These are phyloP conservation scores for Vigna hirtella DNA, from an alignment of 306 rosid species.

Conservation along the genomic window DNA sequence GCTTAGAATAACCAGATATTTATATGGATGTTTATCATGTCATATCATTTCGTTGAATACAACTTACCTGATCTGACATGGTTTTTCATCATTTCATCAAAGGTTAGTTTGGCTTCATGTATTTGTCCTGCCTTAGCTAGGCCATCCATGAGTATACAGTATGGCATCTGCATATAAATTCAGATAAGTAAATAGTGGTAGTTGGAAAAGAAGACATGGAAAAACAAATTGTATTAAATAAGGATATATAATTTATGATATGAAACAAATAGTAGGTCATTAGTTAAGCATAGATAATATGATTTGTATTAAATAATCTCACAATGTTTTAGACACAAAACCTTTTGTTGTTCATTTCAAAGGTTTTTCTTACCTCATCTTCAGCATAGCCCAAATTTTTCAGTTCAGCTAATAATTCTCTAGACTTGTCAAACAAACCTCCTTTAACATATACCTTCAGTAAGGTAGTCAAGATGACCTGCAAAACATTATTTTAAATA, in stretches of 20 bases:
- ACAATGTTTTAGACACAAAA: constrained; percentile 28
- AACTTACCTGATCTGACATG: constrained; percentile 68
- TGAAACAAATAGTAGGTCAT: constrained; percentile 30
- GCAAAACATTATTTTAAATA: constrained; percentile 44
- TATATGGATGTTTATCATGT: constrained; percentile 3
- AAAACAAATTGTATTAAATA: background rate
- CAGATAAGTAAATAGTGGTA: constrained; percentile 9
- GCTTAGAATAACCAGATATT: constrained; percentile 19
- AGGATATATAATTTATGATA: constrained; percentile 22
- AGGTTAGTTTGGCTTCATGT: constrained; percentile 75
- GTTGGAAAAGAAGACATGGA: constrained; percentile 28
- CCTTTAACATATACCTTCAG: constrained; percentile 93
- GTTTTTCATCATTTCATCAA: constrained; percentile 71
- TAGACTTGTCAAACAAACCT: constrained; percentile 87
- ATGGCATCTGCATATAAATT: constrained; percentile 74
- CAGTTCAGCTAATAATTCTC: constrained; percentile 70
- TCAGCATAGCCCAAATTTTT: constrained; percentile 80
- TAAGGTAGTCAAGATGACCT: constrained; percentile 91
- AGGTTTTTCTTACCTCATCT: constrained; percentile 70
- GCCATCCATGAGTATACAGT: constrained; percentile 84
- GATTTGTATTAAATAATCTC: constrained; percentile 26
- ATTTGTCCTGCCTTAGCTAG: constrained; percentile 77
- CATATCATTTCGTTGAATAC: constrained; percentile 27
- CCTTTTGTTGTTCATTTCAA: constrained; percentile 11
- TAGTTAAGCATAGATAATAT: constrained; percentile 6